Evolutionary conservation across 2,329 filamentous ascomycete genomes (phyloP).

Genomic region (Sporothrix euskadiensis): DNA sequence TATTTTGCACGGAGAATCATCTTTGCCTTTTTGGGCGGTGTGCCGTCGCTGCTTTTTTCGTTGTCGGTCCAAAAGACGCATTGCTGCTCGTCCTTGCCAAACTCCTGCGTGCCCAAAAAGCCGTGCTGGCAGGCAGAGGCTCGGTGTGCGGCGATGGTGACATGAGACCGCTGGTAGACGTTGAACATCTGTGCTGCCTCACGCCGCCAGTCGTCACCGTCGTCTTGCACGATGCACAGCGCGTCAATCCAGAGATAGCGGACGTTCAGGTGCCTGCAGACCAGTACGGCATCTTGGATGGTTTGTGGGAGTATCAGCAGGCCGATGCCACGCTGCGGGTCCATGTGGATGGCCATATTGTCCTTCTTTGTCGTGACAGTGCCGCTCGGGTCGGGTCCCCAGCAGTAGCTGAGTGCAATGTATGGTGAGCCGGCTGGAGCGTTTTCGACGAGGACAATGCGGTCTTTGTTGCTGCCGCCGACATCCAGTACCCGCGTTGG

Average conservation of each 20-base stretch:
- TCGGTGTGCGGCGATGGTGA: constrained; percentile 22
- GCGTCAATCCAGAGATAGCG: constrained; percentile 37
- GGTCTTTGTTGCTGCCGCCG: not conserved
- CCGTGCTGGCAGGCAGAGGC: constrained; percentile 25
- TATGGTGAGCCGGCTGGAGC: constrained; percentile 14
- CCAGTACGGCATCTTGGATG: constrained; percentile 25
- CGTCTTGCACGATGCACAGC: constrained; percentile 35
- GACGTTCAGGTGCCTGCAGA: constrained; percentile 28
- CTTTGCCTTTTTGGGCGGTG: not conserved
- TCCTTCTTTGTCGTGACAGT: constrained; percentile 2
- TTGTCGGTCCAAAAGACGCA: constrained; percentile 10
- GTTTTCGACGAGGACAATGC: not conserved
- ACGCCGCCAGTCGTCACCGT: constrained; percentile 27
- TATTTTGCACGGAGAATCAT: not conserved
- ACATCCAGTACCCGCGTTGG: constrained; percentile 11
- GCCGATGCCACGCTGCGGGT: constrained; percentile 10
- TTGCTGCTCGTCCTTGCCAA: constrained; percentile 15
- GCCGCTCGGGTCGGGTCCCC: constrained; percentile 1
- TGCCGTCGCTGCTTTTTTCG: not conserved
- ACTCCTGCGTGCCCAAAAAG: constrained; percentile 20
- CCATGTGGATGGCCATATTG: constrained; percentile 17
- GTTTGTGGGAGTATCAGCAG: not conserved
- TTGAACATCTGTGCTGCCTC: constrained; percentile 25
- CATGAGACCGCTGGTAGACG: constrained; percentile 25
- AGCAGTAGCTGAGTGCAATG: constrained; percentile 25